Percentiles rank a stretch among this genome's conserved stretches.
Conservation (phyloP, 371 early-diverging fungal genomes). For the Mucor mucedo region DNA sequence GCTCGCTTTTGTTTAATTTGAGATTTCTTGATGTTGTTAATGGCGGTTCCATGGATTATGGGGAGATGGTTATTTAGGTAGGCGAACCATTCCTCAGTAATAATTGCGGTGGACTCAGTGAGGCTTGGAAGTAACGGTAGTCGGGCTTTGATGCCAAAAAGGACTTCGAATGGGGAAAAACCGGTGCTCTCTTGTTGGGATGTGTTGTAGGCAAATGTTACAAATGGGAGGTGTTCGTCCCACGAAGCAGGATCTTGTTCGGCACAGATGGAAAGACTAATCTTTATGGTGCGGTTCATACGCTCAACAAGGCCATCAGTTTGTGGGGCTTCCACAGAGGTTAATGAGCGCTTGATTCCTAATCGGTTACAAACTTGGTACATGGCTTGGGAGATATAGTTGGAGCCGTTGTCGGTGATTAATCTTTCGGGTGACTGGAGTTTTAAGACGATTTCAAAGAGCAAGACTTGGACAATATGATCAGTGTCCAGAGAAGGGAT, state of each 20-base stretch:
- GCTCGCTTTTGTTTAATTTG: conserved; percentile 6
- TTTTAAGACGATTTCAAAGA: not conserved
- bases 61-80: conserved; percentile 23
- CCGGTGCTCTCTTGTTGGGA: conserved; percentile 21
- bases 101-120: not conserved
- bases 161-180: conserved; percentile 23
- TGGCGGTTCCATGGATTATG: conserved; percentile 1
- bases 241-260: conserved; percentile 16
- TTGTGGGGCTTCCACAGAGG: conserved; percentile 29
- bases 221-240: conserved; percentile 25
- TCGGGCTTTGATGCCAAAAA: conserved; percentile 19
- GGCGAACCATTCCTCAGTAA: conserved; percentile 17
- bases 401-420: conserved; percentile 8
- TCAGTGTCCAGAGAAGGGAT: conserved; percentile 10
- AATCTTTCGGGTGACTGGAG: not conserved
- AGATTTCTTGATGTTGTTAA: conserved; percentile 18
- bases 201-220: conserved; percentile 30
- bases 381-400: conserved; percentile 23
- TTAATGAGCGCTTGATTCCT: conserved; percentile 14
- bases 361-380: conserved; percentile 2
- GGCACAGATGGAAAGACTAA: conserved; percentile 6
- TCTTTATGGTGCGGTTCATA: no score
- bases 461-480: not conserved
- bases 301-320: conserved; percentile 28
- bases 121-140: conserved; percentile 4